Evolutionary conservation across 768 basidiomycete genomes (phyloP), one percentile per base, ranked within the genome.

Genomic region (Wakefieldia striispora): DNA sequence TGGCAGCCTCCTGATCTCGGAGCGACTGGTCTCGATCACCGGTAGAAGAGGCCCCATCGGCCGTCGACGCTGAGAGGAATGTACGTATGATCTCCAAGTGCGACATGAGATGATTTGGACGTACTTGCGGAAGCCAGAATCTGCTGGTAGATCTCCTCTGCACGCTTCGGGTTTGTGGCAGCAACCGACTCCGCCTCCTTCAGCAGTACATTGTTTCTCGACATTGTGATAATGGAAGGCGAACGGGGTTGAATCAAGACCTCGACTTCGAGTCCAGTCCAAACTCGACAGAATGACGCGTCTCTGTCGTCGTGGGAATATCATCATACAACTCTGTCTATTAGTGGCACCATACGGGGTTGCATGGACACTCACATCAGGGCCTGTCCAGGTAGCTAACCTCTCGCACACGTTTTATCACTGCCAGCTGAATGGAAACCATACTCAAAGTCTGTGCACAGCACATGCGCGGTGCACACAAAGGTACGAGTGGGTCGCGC

Each of bases 1-100:
- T 74, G 3, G 94, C 92, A 0, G 75, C 72, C 65, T 97, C 95
- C 68, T 97, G 93, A 59, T 92, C 83, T 33, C 86, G 71, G 8
- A 94, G 72, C 16, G 69, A 74, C 56, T 83, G 79, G 13, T 86
- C 80, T 51, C 73, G 72, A 33, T 81, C 79, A 23, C 61, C 59
- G 44, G 66, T 68, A 47, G 62, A 48, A 38, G 65, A 58, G 17
- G 64, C 53, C 46, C 67, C 65, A 36, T 68, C 75, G 65, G 69
- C 57, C 10, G 61, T 62, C 16, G 70, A 63, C 3, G 66, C 68
- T 68, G 45, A 3, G 13, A 36, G 38, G 21, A 29, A 31, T 40
- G 16, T 33, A 16, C 4, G 11, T 29, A 45, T 29, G 34, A 35
- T 45, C 41, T 39, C 36, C 17, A 20, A 24, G 36, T 16, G 26